Evolutionary conservation across 2,329 filamentous ascomycete species (phyloP).

Genomic region (Colletotrichum scovillei): DNA sequence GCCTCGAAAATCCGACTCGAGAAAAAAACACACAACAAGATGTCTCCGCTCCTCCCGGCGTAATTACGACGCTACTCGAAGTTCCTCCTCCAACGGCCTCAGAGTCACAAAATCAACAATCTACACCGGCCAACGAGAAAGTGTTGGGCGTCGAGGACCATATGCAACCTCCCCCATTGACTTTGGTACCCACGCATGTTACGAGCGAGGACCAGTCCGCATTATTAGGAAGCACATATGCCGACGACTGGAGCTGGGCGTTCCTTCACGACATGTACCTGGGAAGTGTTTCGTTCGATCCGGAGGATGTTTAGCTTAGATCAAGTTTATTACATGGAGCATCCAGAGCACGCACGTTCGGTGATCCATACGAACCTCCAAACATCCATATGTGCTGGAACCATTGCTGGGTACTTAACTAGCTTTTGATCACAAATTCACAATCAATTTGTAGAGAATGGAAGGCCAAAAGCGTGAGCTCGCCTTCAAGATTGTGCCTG

Average conservation of each 20-base stretch:
- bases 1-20: background rate
- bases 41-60: too few species aligned
- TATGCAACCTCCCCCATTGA: background rate
- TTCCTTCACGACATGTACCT: slow-evolving; percentile 24
- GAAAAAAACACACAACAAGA: background rate
- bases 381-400: background rate
- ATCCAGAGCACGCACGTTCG: background rate
- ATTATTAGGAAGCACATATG: background rate
- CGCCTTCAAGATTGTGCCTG: too few species aligned
- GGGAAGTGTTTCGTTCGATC: background rate
- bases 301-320: background rate
- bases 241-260: slow-evolving; percentile 18
- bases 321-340: background rate
- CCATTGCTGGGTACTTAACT: background rate
- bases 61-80: background rate
- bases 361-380: background rate
- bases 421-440: too few species aligned
- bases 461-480: too few species aligned
- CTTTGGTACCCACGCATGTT: background rate
- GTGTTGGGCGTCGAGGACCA: too few species aligned
- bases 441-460: too few species aligned
- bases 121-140: slow-evolving; percentile 9
- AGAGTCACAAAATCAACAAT: background rate
- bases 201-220: background rate
- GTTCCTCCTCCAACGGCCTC: background rate